phyloP scores from a whole-genome alignment of 768 basidiomycete species.

The Hericium alpestre region DNA sequence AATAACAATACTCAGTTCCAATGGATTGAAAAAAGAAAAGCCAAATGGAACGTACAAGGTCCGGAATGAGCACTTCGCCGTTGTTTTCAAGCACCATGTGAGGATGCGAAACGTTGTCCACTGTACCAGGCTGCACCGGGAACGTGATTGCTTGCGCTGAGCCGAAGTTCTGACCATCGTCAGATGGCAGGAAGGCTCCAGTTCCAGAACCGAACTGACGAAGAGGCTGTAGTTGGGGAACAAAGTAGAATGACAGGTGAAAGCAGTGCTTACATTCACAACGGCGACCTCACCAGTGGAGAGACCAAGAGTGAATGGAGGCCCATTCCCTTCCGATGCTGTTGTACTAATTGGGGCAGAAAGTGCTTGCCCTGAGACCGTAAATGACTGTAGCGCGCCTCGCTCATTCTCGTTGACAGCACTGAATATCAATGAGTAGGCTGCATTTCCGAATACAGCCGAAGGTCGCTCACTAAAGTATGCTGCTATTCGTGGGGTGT shows the following conservation, averaged over 20 bases:
- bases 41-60: slow-evolving; percentile 36
- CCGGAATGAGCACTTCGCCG: slow-evolving; percentile 51
- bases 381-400: slow-evolving; percentile 47
- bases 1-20: too few species aligned
- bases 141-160: slow-evolving; percentile 38
- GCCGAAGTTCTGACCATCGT: slow-evolving; percentile 22
- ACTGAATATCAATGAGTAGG: slow-evolving; percentile 21
- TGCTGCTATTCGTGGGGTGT: slow-evolving; percentile 44
- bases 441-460: too few species aligned
- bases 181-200: slow-evolving; percentile 42
- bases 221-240: neutral
- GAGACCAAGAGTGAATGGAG: slow-evolving; percentile 41
- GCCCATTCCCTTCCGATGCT: slow-evolving; percentile 38
- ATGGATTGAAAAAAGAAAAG: neutral
- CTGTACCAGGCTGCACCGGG: slow-evolving; percentile 23
- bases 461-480: slow-evolving; percentile 45
- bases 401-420: slow-evolving; percentile 44
- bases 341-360: slow-evolving; percentile 35
- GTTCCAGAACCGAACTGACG: slow-evolving; percentile 43
- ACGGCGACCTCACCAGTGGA: slow-evolving; percentile 47
- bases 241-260: neutral
- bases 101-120: slow-evolving; percentile 38
- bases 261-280: slow-evolving; percentile 34
- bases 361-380: slow-evolving; percentile 34
- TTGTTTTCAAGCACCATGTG: slow-evolving; percentile 54